phyloP scores from a whole-genome alignment of 2,329 filamentous ascomycete species.

The Diaporthe amygdali region DNA sequence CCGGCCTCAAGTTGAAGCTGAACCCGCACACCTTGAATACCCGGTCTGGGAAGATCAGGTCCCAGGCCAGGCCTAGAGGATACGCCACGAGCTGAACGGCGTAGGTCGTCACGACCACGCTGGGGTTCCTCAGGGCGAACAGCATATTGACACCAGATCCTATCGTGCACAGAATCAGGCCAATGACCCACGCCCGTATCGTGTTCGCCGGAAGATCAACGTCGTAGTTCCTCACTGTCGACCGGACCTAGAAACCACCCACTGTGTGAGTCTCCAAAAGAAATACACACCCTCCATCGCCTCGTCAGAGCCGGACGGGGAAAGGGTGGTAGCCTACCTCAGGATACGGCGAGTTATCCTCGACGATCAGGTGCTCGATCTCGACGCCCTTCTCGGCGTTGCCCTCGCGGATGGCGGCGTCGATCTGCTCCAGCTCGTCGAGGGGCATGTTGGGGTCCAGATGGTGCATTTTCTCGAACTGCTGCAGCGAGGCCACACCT shows the following conservation, averaged over 20 bases:
- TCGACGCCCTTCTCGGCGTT: constrained; percentile 62
- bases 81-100: constrained; percentile 68
- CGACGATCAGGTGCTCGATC: constrained; percentile 62
- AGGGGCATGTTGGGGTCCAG: constrained; percentile 71
- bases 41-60: constrained; percentile 58
- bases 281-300: not conserved
- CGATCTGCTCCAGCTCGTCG: constrained; percentile 65
- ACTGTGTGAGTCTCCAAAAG: constrained; percentile 22
- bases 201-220: constrained; percentile 69
- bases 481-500: constrained; percentile 48
- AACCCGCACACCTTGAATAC: constrained; percentile 56
- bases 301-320: not conserved
- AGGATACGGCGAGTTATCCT: constrained; percentile 71
- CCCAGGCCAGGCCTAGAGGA: constrained; percentile 61
- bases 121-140: constrained; percentile 64
- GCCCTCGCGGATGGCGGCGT: constrained; percentile 58
- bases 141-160: constrained; percentile 68
- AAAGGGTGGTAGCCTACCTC: constrained; percentile 51
- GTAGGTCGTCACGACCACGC: constrained; percentile 64
- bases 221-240: constrained; percentile 69
- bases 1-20: constrained; percentile 61
- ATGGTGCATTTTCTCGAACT: constrained; percentile 65
- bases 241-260: constrained; percentile 56
- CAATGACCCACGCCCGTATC: constrained; percentile 68
- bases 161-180: constrained; percentile 63